Evolutionary conservation across 139 green algal species (phyloP), one percentile per base, ranked within the genome.

Genomic region (Volvox africanus): DNA sequence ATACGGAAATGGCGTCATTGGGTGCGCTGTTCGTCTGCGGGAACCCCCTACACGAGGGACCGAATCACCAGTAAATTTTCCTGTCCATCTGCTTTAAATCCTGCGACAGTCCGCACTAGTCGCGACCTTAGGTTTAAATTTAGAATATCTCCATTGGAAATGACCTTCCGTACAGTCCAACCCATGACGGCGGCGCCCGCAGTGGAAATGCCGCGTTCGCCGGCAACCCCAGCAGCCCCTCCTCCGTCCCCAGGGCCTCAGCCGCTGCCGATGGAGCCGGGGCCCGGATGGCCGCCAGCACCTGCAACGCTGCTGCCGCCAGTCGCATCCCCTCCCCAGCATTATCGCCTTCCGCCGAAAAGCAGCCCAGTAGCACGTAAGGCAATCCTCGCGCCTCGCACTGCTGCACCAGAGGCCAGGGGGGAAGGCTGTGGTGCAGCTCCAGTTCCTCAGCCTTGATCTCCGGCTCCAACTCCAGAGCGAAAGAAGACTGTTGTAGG

Each of bases 321-420:
- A 97, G 26, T 5, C 6, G 16, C 69, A 95, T 21, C 0, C 87
- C 95, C 78, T 97, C 94, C 24, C 68, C 50, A 22, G 92, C 50
- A 78, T 97, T 97, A 78, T 97, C 95, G 11, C 95, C 95, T 84
- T 97, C 95, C 5, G 91, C 44, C 5, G 87, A 89, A 82, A 96
- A 97, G 30, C 87, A 92, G 14, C 92, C 86, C 21, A 97, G 73
- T 32, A 94, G 79, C 9, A 83, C 67, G 24, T 30, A 32, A 28
- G 89, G 62, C 77, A 94, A 37, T 16, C 75, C 75, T 14, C 17
- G 55, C 24, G 32, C 30, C 26, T 36, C 26, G 32, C 90, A 65
- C 37, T 87, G 93, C 11, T 77, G 44, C 18, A 97, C 36, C 71
- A 97, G 76, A 19, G 95, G 92, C 95, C 95, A 97, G 19, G 95